Evolutionary conservation across 768 basidiomycete species (phyloP), one percentile per base, ranked within the genome.

Genomic region (Rickenella mellea): DNA sequence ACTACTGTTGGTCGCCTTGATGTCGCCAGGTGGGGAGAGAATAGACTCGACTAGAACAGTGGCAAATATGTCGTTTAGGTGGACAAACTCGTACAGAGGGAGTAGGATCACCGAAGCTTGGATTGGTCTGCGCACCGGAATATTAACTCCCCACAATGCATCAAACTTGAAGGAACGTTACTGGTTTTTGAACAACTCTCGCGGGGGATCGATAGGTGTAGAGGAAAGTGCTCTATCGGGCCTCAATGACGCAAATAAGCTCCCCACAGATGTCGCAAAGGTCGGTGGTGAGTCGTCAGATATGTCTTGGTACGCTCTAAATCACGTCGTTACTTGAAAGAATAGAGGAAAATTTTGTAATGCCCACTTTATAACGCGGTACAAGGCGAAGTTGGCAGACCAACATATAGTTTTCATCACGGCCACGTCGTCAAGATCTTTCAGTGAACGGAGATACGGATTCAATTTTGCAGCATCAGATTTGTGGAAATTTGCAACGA

Each of bases 401-500:
- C 74, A 75, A 43, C 71, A 74, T 24, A 80, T 64, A 52, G 70
- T 78, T 19, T 60, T 59, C 71, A 83, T 71, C 2, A 81, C 51
- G 8, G 66, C 69, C 5, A 61, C 57, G 45, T 83, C 75, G 3
- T 57, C 49, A 0, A 66, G 68, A 24, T 68, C 66, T 27, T 60
- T 60, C 22, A 83, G 73, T 20, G 65, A 62, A 20, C 69, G 69
- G 7, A 83, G 63, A 52, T 80, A 83, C 1, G 74, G 74, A 55
- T 85, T 85, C 28, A 81, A 67, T 48, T 71, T 79, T 8, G 78
- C 74, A 8, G 78, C 79, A 51, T 82, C 80, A 0, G 79, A 80
- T 51, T 77, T 80, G 55, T 83, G 83, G 54, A 77, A 85, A 51
- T 81, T 82, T 41, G 75, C 75, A 2, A 85, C 68, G 26, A 82